phyloP scores from a whole-genome alignment of 805 yeast genomes.

The Candida sphagnicola region DNA sequence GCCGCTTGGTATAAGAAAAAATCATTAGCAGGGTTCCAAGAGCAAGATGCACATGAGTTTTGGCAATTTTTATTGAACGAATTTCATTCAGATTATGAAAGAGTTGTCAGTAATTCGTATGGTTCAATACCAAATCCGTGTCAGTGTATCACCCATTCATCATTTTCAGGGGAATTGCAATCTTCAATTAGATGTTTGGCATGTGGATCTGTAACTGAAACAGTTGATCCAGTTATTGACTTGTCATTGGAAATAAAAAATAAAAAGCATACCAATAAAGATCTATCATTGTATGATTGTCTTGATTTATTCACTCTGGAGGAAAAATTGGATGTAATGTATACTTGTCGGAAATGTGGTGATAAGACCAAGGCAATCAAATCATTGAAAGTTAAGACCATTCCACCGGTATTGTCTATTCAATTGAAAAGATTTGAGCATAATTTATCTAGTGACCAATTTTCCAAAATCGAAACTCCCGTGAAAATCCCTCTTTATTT shows the following conservation, averaged over 20 bases:
- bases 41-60: constrained; percentile 98
- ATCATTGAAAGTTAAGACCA: constrained; percentile 59
- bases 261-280: constrained; percentile 24
- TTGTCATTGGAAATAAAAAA: constrained; percentile 66
- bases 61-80: constrained; percentile 90
- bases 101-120: constrained; percentile 11
- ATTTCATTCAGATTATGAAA: constrained; percentile 48
- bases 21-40: constrained; percentile 89
- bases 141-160: constrained; percentile 74
- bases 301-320: constrained; percentile 70
- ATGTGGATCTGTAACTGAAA: constrained; percentile 61
- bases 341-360: constrained; percentile 66
- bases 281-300: constrained; percentile 53
- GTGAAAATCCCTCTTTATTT: constrained; percentile 70
- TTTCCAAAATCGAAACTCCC: constrained; percentile 71
- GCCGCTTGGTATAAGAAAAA: constrained; percentile 86
- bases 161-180: constrained; percentile 80
- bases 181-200: constrained; percentile 72
- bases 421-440: constrained; percentile 84
- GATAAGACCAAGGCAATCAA: constrained; percentile 62
- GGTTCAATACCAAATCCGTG: constrained; percentile 35
- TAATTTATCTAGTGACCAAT: constrained; percentile 38
- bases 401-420: constrained; percentile 77
- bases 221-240: constrained; percentile 88
- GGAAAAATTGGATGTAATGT: constrained; percentile 72